Percentiles rank a stretch among this genome's conserved stretches.
Conservation (phyloP, 345 rosid species). For the Anacardium occidentale region DNA sequence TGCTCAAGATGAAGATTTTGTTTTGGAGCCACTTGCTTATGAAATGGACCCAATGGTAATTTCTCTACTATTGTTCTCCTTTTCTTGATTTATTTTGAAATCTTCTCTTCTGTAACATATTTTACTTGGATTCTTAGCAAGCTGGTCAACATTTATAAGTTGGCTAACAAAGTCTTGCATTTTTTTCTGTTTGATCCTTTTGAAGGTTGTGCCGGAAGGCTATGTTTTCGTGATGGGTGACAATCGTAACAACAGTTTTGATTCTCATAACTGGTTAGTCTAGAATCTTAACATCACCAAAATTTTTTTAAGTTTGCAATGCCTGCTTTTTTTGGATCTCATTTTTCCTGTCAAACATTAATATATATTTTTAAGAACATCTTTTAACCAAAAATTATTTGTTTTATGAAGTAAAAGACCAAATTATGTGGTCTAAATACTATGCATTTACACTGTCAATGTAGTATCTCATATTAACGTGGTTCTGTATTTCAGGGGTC, state of each 20-base stretch:
- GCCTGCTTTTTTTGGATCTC: not conserved
- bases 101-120: not conserved
- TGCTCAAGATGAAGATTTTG: slow-evolving; percentile 60
- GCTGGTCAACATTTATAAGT: not conserved
- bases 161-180: not conserved
- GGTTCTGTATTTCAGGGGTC: slow-evolving; percentile 60
- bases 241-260: slow-evolving; percentile 87
- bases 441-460: not conserved
- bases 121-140: not conserved
- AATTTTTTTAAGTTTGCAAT: not conserved
- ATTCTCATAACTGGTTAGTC: slow-evolving; percentile 84
- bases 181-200: not conserved
- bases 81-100: not conserved
- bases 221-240: slow-evolving; percentile 91
- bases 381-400: not conserved
- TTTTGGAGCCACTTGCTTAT: slow-evolving; percentile 70
- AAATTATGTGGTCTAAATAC: not conserved
- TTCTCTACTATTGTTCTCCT: not conserved
- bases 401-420: not conserved
- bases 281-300: not conserved
- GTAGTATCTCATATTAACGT: not conserved
- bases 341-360: not conserved
- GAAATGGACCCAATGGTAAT: slow-evolving; percentile 72
- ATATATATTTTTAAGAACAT: not conserved
- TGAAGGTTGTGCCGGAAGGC: slow-evolving; percentile 82